phyloP scores from a whole-genome alignment of 129 eudicot genomes.

The Pittosporum tobira region DNA sequence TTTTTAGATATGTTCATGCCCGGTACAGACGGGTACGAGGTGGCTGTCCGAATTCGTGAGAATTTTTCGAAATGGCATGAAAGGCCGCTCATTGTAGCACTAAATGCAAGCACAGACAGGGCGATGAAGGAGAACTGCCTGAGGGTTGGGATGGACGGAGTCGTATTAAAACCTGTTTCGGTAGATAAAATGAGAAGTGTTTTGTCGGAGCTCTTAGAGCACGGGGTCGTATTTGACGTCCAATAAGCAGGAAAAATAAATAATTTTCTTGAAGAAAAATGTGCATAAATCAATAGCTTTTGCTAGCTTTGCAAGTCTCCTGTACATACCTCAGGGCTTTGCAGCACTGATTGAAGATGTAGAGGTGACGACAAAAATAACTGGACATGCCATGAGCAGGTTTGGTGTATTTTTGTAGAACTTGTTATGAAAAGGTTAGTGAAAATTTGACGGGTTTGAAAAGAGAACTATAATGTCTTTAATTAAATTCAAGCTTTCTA shows the following conservation, averaged over 20 bases:
- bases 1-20: slow-evolving; percentile 50
- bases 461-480: neutral
- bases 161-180: slow-evolving; percentile 61
- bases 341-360: neutral
- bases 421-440: neutral
- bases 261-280: neutral
- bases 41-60: slow-evolving; percentile 52
- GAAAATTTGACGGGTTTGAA: neutral
- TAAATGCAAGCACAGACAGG: slow-evolving; percentile 54
- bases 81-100: slow-evolving; percentile 58
- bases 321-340: slow-evolving; percentile 1
- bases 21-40: slow-evolving; percentile 45
- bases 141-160: slow-evolving; percentile 79
- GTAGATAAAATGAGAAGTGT: slow-evolving; percentile 82
- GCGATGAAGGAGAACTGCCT: slow-evolving; percentile 45
- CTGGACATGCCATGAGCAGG: neutral
- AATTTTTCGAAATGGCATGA: slow-evolving; percentile 47
- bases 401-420: slow-evolving; percentile 4
- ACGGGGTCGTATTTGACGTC: slow-evolving; percentile 27
- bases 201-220: slow-evolving; percentile 61
- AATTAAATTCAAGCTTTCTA: neutral
- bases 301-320: neutral
- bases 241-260: slow-evolving; percentile 9
- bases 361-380: neutral
- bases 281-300: neutral